Base-by-base conservation (phyloP, 2,329 filamentous ascomycete species). In the Ilyonectria sp. region DNA sequence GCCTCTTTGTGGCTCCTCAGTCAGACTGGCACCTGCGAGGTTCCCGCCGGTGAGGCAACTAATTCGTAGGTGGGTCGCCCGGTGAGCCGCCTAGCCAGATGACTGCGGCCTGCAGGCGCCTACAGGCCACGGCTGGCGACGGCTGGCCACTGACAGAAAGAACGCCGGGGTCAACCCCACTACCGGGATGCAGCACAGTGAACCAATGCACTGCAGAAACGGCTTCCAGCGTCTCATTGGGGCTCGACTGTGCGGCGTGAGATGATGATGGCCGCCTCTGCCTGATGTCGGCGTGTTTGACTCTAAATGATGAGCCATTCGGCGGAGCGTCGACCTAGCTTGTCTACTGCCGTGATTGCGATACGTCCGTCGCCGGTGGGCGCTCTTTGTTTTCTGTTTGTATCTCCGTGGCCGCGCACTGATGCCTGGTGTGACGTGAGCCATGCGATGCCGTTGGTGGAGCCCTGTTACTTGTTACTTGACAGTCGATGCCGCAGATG, bases 261-360 rank as follows among this genome's bases (percentile, higher is more conserved):
- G 47, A 50, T 11, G 47, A 50, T 50, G 47, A 31, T 21, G 26
- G 47, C 7, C 26, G 13, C 29, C 47, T 50, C 47, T 50, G 47
- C 47, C 29, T 52, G 49, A n/a, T 33, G 15, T 21, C n/a, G 29
- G 23, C 47, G 15, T 17, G 47, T 31, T 50, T 17, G 47, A 9
- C 47, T 17, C 23, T 7, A 23, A 29, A 4, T 4, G 47, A 50
- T 29, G 23, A 9, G 23, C 23, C 23, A 50, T 29, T 17, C 40
- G 15, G 40, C 40, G 40, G 31, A 33, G 31, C 8, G 7, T 33
- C 11, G 31, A 33, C 31, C 31, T 33, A 3, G 31, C 8, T 33
- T 11, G 11, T 33, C 11, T 17, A 17, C 40, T 43, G 40, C 17
- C 15, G 40, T 43, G 40, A 17, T 17, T 43, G 40, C 40, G 40